Conservation (phyloP, 1,284 basidiomycete genomes). For the Irpex rosettiformis region DNA sequence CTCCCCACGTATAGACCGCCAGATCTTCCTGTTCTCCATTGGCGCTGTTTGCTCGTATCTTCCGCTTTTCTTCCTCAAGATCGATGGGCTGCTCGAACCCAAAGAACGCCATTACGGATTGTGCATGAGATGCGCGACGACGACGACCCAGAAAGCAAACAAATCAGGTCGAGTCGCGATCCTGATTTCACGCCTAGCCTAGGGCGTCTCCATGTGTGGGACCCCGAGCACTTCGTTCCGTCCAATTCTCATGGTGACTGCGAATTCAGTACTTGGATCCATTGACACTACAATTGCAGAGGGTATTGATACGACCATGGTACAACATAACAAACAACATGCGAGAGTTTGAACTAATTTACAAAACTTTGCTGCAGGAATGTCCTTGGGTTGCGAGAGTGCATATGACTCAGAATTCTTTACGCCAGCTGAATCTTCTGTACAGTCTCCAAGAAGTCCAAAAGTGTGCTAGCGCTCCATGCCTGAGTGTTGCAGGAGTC, state of each 20-base stretch:
- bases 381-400: neutral
- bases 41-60: conserved; percentile 43
- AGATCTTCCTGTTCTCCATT: conserved; percentile 54
- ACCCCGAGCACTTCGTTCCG: neutral
- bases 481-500: conserved; percentile 93
- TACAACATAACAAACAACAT: neutral
- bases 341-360: neutral
- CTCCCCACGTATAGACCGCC: conserved; percentile 85
- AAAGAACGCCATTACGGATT: conserved; percentile 70
- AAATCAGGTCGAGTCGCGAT: neutral
- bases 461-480: conserved; percentile 85
- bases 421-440: conserved; percentile 33
- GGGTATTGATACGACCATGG: neutral
- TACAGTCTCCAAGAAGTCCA: conserved; percentile 82
- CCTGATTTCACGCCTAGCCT: neutral
- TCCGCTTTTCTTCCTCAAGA: conserved; percentile 59
- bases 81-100: conserved; percentile 60
- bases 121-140: conserved; percentile 2
- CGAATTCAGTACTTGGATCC: neutral
- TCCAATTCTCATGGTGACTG: too few relatives aligned
- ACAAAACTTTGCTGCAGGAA: neutral
- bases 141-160: neutral
- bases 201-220: neutral
- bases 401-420: neutral
- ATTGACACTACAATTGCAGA: neutral